Base-by-base conservation (phyloP, 2,329 filamentous ascomycete genomes). In the Colletotrichum sidae region DNA sequence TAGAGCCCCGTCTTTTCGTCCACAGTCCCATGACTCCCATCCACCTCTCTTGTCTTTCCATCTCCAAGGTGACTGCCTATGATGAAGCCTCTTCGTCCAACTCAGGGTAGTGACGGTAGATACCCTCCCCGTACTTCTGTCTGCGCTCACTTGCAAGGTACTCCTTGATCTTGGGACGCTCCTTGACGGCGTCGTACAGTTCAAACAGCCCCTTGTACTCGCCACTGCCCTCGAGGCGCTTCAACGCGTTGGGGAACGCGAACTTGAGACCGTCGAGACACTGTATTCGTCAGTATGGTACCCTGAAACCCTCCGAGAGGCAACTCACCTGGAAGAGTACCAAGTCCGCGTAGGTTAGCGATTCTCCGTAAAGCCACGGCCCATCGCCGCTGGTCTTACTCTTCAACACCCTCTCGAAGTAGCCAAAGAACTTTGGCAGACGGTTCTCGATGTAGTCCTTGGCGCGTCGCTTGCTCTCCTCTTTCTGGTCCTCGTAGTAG, bases 401-500 rank as follows among this genome's bases (percentile, higher is more conserved):
- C 68, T 81, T 79, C 6, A 95, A 74, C 15, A 90, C 84, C 1
- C 89, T 80, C 79, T 93, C 86, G 69, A 93, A 91, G 75, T 91
- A 93, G 2, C 78, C 82, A 25, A 94, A 76, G 72, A 89, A 93
- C 78, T 93, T 94, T 15, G 92, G 91, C 38, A 94, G 80, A 1
- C 92, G 81, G 47, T 80, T 83, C 58, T 83, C 77, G 8, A 88
- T 79, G 63, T 89, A 93, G 60, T 88, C 83, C 46, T 79, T 79
- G 8, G 86, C 83, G 67, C 83, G 85, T 64, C 81, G 82, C 72
- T 88, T 78, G 13, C 88, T 82, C 74, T 92, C 92, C 0, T 82
- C 79, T 74, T 90, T 92, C 77, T 95, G 92, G 34, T 94, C 90
- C 72, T 93, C 90, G 71, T 94, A 95, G 74, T 89, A 91, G 5